phyloP scores from a whole-genome alignment of 2,329 filamentous ascomycete species.

The Alternaria tenuissima region DNA sequence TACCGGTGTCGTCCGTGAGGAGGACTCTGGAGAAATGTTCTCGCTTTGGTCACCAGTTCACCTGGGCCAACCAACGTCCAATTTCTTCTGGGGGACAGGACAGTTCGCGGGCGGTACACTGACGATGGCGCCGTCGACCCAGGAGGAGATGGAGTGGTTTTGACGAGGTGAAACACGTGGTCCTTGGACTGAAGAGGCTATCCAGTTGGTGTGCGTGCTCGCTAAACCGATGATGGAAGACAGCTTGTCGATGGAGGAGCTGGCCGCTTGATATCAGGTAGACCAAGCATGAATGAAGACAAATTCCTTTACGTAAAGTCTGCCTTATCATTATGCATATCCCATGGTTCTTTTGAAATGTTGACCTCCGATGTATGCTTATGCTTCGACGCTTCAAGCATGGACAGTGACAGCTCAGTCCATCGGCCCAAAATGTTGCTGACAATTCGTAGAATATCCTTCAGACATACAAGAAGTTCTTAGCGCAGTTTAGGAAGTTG shows the following conservation, averaged over 20 bases:
- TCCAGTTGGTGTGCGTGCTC: not conserved
- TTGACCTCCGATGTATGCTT: not conserved
- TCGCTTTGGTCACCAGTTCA: not conserved
- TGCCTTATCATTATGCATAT: not conserved
- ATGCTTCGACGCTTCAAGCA: not conserved
- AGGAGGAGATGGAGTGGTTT: not conserved
- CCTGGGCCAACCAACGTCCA: not conserved
- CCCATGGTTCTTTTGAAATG: not conserved
- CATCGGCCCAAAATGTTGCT: no score
- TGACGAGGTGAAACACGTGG: not conserved
- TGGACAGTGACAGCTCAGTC: not conserved
- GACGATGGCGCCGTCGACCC: not conserved
- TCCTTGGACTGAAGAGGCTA: not conserved
- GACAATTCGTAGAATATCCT: no score
- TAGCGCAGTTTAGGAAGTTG: not conserved
- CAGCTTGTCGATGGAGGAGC: not conserved
- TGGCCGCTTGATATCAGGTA: not conserved
- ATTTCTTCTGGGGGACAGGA: conserved; percentile 1
- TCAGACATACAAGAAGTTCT: not conserved
- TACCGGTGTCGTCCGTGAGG: not conserved
- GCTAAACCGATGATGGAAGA: not conserved
- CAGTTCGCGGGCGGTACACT: not conserved
- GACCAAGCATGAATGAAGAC: not conserved
- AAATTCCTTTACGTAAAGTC: not conserved
- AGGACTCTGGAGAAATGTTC: not conserved